These are phyloP conservation scores for Hamamelis virginiana DNA, from an alignment of 164 flowering plant species.

Conservation along the genomic window DNA sequence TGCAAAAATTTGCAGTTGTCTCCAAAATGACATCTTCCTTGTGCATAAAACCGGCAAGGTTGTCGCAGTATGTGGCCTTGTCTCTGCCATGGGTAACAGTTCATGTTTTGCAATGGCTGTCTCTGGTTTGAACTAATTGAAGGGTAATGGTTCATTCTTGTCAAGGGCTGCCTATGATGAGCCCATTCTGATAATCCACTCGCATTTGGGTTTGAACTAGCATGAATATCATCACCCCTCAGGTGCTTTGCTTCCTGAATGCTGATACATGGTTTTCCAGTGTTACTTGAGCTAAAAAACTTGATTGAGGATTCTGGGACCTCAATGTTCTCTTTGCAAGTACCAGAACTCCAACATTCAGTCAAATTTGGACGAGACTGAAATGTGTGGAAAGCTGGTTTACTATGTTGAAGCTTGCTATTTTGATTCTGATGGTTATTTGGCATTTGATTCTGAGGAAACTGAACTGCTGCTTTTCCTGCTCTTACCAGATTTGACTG, in stretches of 20 bases:
- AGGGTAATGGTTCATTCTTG: conserved; percentile 15
- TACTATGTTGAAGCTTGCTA: neutral
- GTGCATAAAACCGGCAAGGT: conserved; percentile 42
- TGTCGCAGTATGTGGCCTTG: conserved; percentile 15
- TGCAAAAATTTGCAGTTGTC: conserved; percentile 64
- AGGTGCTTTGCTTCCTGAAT: neutral
- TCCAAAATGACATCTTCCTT: conserved; percentile 64
- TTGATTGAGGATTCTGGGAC: neutral
- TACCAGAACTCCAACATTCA: neutral
- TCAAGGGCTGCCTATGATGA: conserved; percentile 22
- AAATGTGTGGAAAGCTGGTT: too few species aligned
- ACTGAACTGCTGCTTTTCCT: neutral
- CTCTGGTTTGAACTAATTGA: conserved; percentile 7
- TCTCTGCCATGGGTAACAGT: neutral
- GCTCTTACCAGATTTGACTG: conserved; percentile 1
- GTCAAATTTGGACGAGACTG: neutral
- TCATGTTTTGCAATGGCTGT: neutral
- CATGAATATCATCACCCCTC: too few species aligned
- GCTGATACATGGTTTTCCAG: neutral
- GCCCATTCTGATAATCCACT: conserved; percentile 5
- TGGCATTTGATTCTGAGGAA: conserved; percentile 1
- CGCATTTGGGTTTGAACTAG: neutral
- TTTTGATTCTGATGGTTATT: neutral
- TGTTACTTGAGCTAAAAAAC: neutral
- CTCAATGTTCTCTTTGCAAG: conserved; percentile 1